Base-by-base conservation (phyloP, 352 stramenopile genomes). In the Globisporangium irregulare region DNA sequence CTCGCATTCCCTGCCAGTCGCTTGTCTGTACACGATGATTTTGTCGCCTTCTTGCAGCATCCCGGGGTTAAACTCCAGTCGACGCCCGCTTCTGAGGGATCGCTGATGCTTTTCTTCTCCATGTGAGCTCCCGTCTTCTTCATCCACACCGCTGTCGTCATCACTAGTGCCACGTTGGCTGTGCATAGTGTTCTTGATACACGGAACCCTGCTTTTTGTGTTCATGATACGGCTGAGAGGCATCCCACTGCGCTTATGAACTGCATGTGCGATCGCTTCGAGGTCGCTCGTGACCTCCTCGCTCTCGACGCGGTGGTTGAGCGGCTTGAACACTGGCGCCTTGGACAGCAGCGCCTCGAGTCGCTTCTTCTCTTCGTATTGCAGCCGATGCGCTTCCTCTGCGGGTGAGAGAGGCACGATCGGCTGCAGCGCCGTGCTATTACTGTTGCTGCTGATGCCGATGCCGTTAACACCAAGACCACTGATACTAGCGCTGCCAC, bases 11-110 rank as follows among this genome's bases (percentile, higher is more conserved):
- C 41, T n/a, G 27, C 64, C 54, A 34, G 8, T 9, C 38, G 29
- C 12, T 20, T 14, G 54, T 41, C 24, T 12, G 27, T 53, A 48
- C 36, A 77, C 83, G 46, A 91, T 79, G 4, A 91, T 69, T 22
- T 81, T 59, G 27, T 90, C 79, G n/a, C 83, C 83, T 65, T 90
- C 83, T 48, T 84, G 76, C 46, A 91, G 68, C 73, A 87, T 77
- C 24, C 54, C 62, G 15, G 79, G 79, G 48, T 86, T 89, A 59
- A 76, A 83, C 20, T 57, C n/a, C 10, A 87, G 69, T 65, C 81
- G 73, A 36, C 59, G 53, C 1, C 34, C 24, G 2, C 62, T 38
- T 8, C 24, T 36, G 0, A 27, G n/a, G 6, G 38, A 58, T 68
- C 34, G 61, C 67, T 34, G 61, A 18, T 29, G 62, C 58, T 68